Evolutionary conservation across 2,329 filamentous ascomycete species (phyloP), one percentile per base, ranked within the genome.

Genomic region (Pestalotiopsis sp.): DNA sequence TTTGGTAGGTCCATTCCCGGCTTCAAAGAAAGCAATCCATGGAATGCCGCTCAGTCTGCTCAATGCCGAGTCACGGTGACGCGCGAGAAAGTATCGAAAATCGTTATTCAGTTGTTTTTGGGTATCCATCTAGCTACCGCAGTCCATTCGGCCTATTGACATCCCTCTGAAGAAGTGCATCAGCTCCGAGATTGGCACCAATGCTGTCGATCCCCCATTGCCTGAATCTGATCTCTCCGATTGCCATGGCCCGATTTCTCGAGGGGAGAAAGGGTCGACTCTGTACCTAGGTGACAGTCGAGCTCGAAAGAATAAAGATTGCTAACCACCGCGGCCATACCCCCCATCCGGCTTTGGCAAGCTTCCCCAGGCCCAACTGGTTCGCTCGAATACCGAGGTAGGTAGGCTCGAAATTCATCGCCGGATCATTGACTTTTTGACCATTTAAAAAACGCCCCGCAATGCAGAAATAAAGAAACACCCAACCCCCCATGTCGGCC

Each of bases 401-500:
- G 31, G 31, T 36, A 14, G 14, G 38, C 25, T 62, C 59, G 36
- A 23, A 27, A 62, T 38, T 39, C 17, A 36, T 12, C 27, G 59
- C 59, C 59, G 59, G 59, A 62, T 62, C 31, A 62, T 62, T 36
- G 25, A 14, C 25, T 36, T 66, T 66, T 66, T n/a, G 27, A 45
- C 14, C 49, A 58, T 38, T 39, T 67, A n/a, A 31, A 62, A 67
- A 60, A 36, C 58, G 57, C 66, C 36, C 27, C 61, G 58, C 66
- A 62, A 67, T 67, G 66, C 66, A 63, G 20, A 56, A 56, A 66
- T 31, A 25, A 49, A 23, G 17, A 56, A 64, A 25, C 25, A 66
- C 23, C 49, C 31, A 23, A 60, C 20, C 14, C 7, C 45, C 41
- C 20, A 11, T 27, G 27, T 31, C 0, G 31, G 17, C 64, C 2